Base-by-base conservation (phyloP, 23 red algal species). In the Gracilaria vermiculophylla region DNA sequence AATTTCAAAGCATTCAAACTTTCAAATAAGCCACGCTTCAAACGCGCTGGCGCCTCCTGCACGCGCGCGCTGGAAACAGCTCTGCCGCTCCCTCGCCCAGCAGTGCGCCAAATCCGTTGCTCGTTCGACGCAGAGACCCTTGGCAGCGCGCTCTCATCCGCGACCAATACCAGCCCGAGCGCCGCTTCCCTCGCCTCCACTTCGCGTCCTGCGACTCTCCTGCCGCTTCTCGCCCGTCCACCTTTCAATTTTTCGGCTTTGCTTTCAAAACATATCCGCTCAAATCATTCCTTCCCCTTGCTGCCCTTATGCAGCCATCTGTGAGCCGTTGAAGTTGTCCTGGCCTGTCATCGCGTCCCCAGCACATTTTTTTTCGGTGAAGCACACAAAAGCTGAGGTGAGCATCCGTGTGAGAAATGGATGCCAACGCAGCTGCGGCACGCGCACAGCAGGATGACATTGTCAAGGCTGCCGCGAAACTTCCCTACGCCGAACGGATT, bases 401-500 rank as follows among this genome's bases (percentile, higher is more conserved):
- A 73, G 67, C 67, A 28, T 73, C 23, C 24, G 67, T 34, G 24
- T 2, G 28, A 45, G n/a, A 44, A 15, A 73, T 73, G 67, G 67
- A 73, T 48, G 67, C 67, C 67, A 73, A 73, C 47, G 67, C 67
- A 27, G 67, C 67, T 47, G 67, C 67, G 5, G 67, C 67, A 12
- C 67, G 67, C 67, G 67, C 67, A 20, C 39, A 47, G 67, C 67
- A 73, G 42, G 78, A 80, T n/a, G 94, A 97, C 40, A 70, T 81
- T 33, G 82, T 97, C 19, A 62, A 72, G 80, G 76, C 66, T 32
- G 65, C 89, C 5, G 69, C 85, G 32, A 87, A 92, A 52, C 79
- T 91, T 21, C 82, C 89, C n/a, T 67, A 93, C 24, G 27, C 81
- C 13, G 86, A 90, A 34, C 80, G 94, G 15, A 51, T 93, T 42